Evolutionary conservation across 106 monocot species (phyloP).

Genomic region (Xerophyta viscosa): DNA sequence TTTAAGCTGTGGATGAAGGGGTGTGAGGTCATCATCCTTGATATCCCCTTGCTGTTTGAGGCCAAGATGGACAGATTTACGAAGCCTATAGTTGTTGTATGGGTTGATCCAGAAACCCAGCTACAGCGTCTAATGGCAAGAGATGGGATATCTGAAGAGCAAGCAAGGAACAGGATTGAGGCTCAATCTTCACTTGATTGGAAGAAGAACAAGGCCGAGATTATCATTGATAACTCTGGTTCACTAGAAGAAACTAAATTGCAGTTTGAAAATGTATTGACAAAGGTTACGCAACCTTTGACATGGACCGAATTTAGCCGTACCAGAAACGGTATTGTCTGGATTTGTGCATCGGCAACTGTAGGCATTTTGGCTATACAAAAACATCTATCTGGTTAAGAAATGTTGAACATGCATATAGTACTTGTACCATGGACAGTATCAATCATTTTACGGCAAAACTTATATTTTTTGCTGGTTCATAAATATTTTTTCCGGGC

Average conservation of each 20-base stretch:
- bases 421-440: no score
- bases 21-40: constrained; percentile 61
- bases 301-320: constrained; percentile 52
- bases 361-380: constrained; percentile 26
- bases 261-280: constrained; percentile 53
- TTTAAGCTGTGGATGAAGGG: constrained; percentile 83
- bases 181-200: constrained; percentile 62
- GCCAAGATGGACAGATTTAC: constrained; percentile 69
- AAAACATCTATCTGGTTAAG: constrained; percentile 16
- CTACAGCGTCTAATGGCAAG: constrained; percentile 61
- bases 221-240: constrained; percentile 86
- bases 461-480: no score
- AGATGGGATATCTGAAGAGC: constrained; percentile 69
- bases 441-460: no score
- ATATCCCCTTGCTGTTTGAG: constrained; percentile 89
- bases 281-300: constrained; percentile 35
- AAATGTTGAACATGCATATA: no score
- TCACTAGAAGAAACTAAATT: constrained; percentile 60
- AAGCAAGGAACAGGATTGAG: constrained; percentile 59
- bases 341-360: constrained; percentile 28
- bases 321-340: constrained; percentile 61
- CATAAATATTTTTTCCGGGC: no score
- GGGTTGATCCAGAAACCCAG: constrained; percentile 81
- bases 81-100: constrained; percentile 70
- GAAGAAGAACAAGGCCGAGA: constrained; percentile 70